phyloP scores from a whole-genome alignment of 495 filamentous ascomycete genomes.

The Neurospora sp. region DNA sequence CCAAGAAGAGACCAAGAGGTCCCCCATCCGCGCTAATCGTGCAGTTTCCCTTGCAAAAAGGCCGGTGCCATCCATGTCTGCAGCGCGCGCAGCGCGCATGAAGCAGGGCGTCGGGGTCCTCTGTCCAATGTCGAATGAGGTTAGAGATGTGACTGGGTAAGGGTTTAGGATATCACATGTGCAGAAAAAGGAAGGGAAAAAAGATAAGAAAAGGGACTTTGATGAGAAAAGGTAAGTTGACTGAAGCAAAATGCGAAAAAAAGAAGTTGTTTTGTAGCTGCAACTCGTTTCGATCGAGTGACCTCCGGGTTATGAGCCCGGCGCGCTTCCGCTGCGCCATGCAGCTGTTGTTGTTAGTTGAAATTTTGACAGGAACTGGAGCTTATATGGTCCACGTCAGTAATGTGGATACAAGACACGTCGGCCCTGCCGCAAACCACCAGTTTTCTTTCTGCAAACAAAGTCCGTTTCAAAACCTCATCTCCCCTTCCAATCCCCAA shows the following conservation, averaged over 20 bases:
- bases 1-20: background rate
- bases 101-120: background rate
- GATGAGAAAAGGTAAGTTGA: no score
- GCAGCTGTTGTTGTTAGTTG: background rate
- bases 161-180: background rate
- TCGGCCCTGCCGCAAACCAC: background rate
- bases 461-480: background rate
- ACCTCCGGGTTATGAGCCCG: constrained; percentile 10
- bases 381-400: background rate
- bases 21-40: background rate
- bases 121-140: background rate
- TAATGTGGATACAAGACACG: background rate
- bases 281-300: constrained; percentile 9
- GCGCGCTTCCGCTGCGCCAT: constrained; percentile 11
- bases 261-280: background rate
- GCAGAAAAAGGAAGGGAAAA: background rate
- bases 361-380: background rate
- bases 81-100: background rate
- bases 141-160: background rate
- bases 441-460: background rate
- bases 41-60: background rate
- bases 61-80: background rate
- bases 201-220: background rate
- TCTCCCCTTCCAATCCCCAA: constrained; percentile 1
- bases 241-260: constrained; percentile 5